These are phyloP conservation scores for Evernia prunastri DNA, from an alignment of 495 filamentous ascomycete genomes.

Conservation along the genomic window DNA sequence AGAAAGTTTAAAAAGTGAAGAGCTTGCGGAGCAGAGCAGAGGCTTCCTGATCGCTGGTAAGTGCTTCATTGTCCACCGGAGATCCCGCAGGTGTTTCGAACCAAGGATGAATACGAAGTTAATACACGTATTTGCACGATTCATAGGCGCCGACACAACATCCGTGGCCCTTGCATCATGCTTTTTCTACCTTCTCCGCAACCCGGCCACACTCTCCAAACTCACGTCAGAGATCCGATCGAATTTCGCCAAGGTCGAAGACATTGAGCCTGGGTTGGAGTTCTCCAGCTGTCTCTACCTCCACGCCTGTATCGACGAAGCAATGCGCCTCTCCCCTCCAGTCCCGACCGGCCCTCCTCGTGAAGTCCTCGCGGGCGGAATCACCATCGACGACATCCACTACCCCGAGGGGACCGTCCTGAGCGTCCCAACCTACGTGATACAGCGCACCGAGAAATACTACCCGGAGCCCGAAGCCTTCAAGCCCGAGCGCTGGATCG, in stretches of 20 bases:
- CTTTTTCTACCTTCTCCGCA: conserved; percentile 51
- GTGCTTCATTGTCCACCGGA: conserved; percentile 9
- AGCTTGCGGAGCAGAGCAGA: no score
- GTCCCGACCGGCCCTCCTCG: conserved; percentile 34
- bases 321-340: conserved; percentile 40
- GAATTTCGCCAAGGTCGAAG: conserved; percentile 34
- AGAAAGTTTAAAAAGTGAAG: no score
- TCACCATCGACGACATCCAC: conserved; percentile 36
- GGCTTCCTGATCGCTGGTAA: no score
- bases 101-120: no score
- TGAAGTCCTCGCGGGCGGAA: conserved; percentile 34
- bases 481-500: conserved; percentile 51
- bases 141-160: conserved; percentile 49
- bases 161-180: conserved; percentile 45
- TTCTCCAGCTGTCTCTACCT: conserved; percentile 40
- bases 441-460: conserved; percentile 23
- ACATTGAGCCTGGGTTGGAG: conserved; percentile 41
- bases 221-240: conserved; percentile 52
- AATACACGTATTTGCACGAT: conserved; percentile 25
- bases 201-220: conserved; percentile 44
- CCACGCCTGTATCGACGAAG: conserved; percentile 43
- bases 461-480: conserved; percentile 49
- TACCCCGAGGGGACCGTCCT: conserved; percentile 32
- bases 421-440: conserved; percentile 18
- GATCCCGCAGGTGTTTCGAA: no score